Base-by-base conservation (phyloP, 2,329 filamentous ascomycete genomes). In the Nakataea oryzae region DNA sequence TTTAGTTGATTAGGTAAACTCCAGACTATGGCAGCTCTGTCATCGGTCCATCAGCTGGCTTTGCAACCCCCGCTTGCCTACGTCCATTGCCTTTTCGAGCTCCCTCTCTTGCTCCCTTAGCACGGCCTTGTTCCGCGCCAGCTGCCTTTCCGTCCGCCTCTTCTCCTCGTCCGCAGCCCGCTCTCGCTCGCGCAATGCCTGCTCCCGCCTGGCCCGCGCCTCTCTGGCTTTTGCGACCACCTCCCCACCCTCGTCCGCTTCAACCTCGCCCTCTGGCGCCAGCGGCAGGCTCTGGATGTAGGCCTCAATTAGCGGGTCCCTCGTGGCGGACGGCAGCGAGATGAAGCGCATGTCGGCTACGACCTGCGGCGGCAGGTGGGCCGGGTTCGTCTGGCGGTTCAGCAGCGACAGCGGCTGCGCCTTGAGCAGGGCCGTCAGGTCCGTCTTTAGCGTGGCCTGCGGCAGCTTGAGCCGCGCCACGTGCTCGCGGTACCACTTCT, bases 401-500 rank as follows among this genome's bases (percentile, higher is more conserved):
- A 93, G 79, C 2, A 77, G 67, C 2, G 79, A 77, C 5, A 80
- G 69, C 0, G 89, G 83, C 55, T 88, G 78, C 7, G 81, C 76
- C 66, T 84, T 86, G 17, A 95, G 78, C 9, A 93, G 74, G 5
- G 79, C 78, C 13, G 81, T 82, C 6, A 95, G 77, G 67, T 93
- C 90, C 4, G 85, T 80, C 70, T 90, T 92, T 32, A 88, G 81
- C 5, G 84, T 83, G 0, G 85, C 78, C 60, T 83, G 81, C 0
- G 88, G 81, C 68, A 90, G 78, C 70, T 89, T 86, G 24, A 92
- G 74, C 9, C 87, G 79, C 64, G 77, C 81, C 66, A 91, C 79
- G 69, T 91, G 85, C 63, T 95, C 90, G 62, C 90, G 82, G 71
- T 93, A 96, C 61, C 85, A 79, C 74, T 89, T 92, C 71, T 96